Evolutionary conservation across 1,139 yeast species (phyloP).

Genomic region (Pichia sp.): DNA sequence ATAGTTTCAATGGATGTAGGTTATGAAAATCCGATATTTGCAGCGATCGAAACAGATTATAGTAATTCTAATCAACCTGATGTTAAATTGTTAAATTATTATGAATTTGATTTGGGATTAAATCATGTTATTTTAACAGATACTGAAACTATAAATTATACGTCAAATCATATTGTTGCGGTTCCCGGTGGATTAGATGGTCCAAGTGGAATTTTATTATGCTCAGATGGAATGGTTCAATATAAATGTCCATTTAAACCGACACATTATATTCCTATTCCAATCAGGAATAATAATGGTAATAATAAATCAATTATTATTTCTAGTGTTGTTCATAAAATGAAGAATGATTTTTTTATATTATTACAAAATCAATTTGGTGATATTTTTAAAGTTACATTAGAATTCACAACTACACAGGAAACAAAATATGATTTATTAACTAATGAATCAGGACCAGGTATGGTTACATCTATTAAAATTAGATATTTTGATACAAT

Average conservation of each 20-base stretch:
- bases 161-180: slow-evolving; percentile 39
- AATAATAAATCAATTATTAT: slow-evolving; percentile 38
- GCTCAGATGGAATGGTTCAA: slow-evolving; percentile 41
- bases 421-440: slow-evolving; percentile 22
- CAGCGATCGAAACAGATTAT: slow-evolving; percentile 67
- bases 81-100: slow-evolving; percentile 45
- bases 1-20: slow-evolving; percentile 65
- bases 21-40: slow-evolving; percentile 78
- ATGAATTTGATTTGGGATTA: slow-evolving; percentile 81
- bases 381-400: slow-evolving; percentile 65
- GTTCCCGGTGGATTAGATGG: slow-evolving; percentile 50
- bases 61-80: slow-evolving; percentile 15
- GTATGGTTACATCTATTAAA: slow-evolving; percentile 32
- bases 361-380: slow-evolving; percentile 68
- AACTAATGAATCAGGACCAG: slow-evolving; percentile 27
- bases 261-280: slow-evolving; percentile 41
- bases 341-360: slow-evolving; percentile 62
- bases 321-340: slow-evolving; percentile 56
- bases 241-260: slow-evolving; percentile 37
- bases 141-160: slow-evolving; percentile 36
- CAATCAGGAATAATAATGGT: slow-evolving; percentile 45
- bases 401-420: slow-evolving; percentile 33
- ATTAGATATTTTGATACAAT: slow-evolving; percentile 75
- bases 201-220: slow-evolving; percentile 56
- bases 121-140: slow-evolving; percentile 61